Conservation (phyloP, 2,329 filamentous ascomycete genomes). For the Ophiostoma ips region DNA sequence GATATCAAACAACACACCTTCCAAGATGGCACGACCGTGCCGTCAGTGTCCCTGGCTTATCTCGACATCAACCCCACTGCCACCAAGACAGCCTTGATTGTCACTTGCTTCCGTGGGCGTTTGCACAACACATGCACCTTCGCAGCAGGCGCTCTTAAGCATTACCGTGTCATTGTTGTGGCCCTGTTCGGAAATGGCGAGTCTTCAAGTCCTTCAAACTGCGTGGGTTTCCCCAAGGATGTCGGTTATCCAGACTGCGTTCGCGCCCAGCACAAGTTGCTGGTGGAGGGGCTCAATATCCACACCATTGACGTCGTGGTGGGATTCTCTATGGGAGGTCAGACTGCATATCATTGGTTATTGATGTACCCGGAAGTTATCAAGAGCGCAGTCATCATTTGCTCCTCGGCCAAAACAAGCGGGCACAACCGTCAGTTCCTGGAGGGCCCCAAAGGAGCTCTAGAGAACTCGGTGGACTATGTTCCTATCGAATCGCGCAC, state of each 20-base stretch:
- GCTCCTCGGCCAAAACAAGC: constrained; percentile 35
- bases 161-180: constrained; percentile 35
- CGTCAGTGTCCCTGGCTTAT: constrained; percentile 9
- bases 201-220: constrained; percentile 38
- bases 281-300: constrained; percentile 29
- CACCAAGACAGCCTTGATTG: constrained; percentile 6
- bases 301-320: constrained; percentile 31
- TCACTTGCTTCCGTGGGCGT: constrained; percentile 12
- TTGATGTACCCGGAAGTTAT: constrained; percentile 35
- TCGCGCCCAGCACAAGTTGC: constrained; percentile 28
- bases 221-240: constrained; percentile 28
- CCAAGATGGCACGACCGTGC: constrained; percentile 7
- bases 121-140: constrained; percentile 5
- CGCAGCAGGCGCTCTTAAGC: constrained; percentile 3
- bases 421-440: constrained; percentile 40
- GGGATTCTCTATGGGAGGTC: constrained; percentile 44
- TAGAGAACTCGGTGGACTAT: constrained; percentile 29
- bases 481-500: constrained; percentile 30
- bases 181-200: constrained; percentile 40
- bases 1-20: constrained; percentile 5
- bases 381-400: constrained; percentile 32
- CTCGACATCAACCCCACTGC: constrained; percentile 1
- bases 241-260: constrained; percentile 34
- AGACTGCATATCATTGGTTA: constrained; percentile 38
- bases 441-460: constrained; percentile 36